Base-by-base conservation (phyloP, 2,329 filamentous ascomycete species). In the Fusarium redolens region DNA sequence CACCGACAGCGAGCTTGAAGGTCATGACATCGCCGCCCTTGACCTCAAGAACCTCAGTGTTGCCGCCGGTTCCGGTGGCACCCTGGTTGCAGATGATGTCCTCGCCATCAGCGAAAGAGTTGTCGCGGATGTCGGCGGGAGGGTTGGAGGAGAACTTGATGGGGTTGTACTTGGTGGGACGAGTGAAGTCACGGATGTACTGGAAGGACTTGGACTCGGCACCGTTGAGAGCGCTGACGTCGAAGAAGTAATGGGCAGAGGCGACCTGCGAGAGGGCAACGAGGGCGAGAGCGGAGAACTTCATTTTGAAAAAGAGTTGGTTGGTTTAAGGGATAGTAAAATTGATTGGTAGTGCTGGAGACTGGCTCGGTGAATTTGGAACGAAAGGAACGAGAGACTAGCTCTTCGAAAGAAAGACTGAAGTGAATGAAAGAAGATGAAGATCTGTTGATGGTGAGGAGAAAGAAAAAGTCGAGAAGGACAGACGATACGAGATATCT, bases 331-430 rank as follows among this genome's bases (percentile, higher is more conserved):
- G 44, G 61, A 66, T 67, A 35, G 61, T 66, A 66, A 22, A 43
- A 43, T 25, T 56, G 37, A 58, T 67, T 66, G 63, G 25, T 67
- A 59, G 54, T 67, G 64, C 64, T 67, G 61, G 64, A 67, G 64
- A 67, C 64, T 67, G 51, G 64, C 64, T 67, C 64, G 61, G 59
- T 58, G 59, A 61, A 67, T 55, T 60, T 60, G 51, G 61, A 67
- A 67, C 61, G 64, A 67, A 67, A 66, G 64, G 44, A 67, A 67
- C 64, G 64, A 67, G 64, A 67, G 64, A 66, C 64, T 67, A 67
- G 64, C 64, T 67, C 64, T 67, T 67, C 64, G 61, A 67, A 67
- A 66, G 64, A 67, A 67, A 66, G 64, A 66, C 64, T 66, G 64
- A 66, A 66, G 64, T 60, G 64, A 66, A 66, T 66, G 64, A 66